Conservation (phyloP, 805 yeast genomes). For the Hyphopichia homilentoma region DNA sequence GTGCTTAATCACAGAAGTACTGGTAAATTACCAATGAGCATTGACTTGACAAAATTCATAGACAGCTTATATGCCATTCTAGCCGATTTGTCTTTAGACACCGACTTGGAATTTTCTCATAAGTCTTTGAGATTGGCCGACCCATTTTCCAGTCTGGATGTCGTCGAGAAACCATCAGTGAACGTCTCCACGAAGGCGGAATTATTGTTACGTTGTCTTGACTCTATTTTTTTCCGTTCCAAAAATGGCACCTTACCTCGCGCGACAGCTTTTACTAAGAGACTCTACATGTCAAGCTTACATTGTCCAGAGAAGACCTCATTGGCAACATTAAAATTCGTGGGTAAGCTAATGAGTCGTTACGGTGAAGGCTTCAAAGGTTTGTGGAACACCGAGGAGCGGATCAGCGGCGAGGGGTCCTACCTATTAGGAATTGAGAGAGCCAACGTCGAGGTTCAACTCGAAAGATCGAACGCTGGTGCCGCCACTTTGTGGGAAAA, state of each 20-base stretch:
- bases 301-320: conserved; percentile 88
- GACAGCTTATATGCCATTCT: conserved; percentile 68
- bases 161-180: conserved; percentile 60
- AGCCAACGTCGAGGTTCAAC: conserved; percentile 43
- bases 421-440: conserved; percentile 56
- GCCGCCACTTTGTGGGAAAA: conserved; percentile 93
- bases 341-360: conserved; percentile 70
- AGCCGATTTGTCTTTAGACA: conserved; percentile 66
- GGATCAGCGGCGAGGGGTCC: conserved; percentile 71
- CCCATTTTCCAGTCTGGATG: conserved; percentile 47
- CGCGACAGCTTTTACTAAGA: conserved; percentile 78
- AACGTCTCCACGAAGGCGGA: conserved; percentile 89
- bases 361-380: conserved; percentile 69
- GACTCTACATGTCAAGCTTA: conserved; percentile 62
- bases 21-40: conserved; percentile 58
- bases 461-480: conserved; percentile 77
- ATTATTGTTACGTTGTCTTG: conserved; percentile 70
- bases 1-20: conserved; percentile 62
- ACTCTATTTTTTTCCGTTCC: conserved; percentile 75
- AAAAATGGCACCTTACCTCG: conserved; percentile 62
- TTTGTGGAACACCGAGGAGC: conserved; percentile 82
- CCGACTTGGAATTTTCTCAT: conserved; percentile 83
- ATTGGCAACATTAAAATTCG: conserved; percentile 69
- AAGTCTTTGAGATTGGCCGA: conserved; percentile 78
- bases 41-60: conserved; percentile 77